phyloP scores from a whole-genome alignment of 1,139 yeast genomes.

The Hemisphaericaspora subhashii region DNA sequence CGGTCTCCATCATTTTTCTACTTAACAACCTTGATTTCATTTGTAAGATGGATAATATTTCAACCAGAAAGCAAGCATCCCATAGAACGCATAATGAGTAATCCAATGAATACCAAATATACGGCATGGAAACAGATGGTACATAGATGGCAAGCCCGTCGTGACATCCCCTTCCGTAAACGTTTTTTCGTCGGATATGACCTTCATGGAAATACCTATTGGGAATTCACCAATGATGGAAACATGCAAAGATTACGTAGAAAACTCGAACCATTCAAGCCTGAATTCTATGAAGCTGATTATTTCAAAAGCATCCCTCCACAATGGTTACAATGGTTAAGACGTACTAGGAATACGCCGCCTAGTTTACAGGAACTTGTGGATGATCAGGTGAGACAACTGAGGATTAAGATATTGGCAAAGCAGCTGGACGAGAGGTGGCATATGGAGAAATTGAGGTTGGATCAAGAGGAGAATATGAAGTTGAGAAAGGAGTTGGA shows the following conservation, averaged over 20 bases:
- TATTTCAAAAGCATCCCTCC: conserved; percentile 56
- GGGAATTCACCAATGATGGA: conserved; percentile 70
- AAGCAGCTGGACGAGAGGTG: conserved; percentile 62
- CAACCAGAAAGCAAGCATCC: background rate
- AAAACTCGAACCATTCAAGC: conserved; percentile 47
- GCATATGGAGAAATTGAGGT: conserved; percentile 40
- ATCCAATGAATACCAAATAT: conserved; percentile 38
- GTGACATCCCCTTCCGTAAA: conserved; percentile 65
- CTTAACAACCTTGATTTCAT: too few species aligned
- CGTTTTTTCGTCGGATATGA: conserved; percentile 70
- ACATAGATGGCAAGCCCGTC: conserved; percentile 60
- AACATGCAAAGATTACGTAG: conserved; percentile 47
- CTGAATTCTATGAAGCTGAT: conserved; percentile 46
- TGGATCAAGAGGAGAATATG: conserved; percentile 33
- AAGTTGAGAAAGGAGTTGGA: conserved; percentile 38
- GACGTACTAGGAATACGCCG: conserved; percentile 57
- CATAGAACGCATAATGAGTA: conserved; percentile 22
- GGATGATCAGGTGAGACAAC: conserved; percentile 58
- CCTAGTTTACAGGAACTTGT: conserved; percentile 66
- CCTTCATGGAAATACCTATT: conserved; percentile 76
- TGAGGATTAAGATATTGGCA: conserved; percentile 55
- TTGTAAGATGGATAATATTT: too few species aligned
- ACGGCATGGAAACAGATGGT: conserved; percentile 45
- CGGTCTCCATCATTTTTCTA: too few species aligned
- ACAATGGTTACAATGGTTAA: conserved; percentile 82